phyloP scores from a whole-genome alignment of 2,329 filamentous ascomycete species.

The Aspergillus arachidicola region DNA sequence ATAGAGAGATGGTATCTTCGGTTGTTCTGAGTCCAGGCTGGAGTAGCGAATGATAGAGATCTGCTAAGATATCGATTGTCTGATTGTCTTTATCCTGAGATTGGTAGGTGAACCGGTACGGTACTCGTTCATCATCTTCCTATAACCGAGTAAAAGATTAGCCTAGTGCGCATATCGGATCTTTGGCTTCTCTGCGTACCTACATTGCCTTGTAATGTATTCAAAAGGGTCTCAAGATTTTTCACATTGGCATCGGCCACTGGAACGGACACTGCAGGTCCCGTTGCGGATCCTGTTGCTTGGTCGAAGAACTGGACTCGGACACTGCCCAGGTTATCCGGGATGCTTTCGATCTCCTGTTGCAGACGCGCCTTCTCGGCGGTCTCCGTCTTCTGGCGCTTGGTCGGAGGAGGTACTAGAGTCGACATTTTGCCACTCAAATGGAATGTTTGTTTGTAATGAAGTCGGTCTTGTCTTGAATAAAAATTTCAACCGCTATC shows the following conservation, averaged over 20 bases:
- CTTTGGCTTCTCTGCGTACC: conserved; percentile 27
- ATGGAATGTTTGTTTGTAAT: conserved; percentile 5
- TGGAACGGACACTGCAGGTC: conserved; percentile 72
- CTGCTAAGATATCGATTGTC: conserved; percentile 49
- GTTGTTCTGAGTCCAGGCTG: conserved; percentile 56
- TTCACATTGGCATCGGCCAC: conserved; percentile 84
- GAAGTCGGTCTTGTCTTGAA: conserved; percentile 4
- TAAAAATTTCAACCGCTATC: conserved; percentile 18
- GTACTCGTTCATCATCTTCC: conserved; percentile 64
- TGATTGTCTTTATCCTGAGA: conserved; percentile 39
- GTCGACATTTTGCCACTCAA: conserved; percentile 67
- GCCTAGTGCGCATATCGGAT: neutral
- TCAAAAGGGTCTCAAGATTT: conserved; percentile 84
- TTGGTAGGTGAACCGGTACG: conserved; percentile 67
- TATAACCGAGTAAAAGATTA: conserved; percentile 24
- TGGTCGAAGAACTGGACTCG: conserved; percentile 87
- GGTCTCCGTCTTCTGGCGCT: conserved; percentile 78
- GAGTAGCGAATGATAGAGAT: conserved; percentile 55
- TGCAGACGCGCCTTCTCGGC: conserved; percentile 72
- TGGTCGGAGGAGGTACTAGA: conserved; percentile 78
- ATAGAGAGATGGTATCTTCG: conserved; percentile 64
- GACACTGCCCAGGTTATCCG: conserved; percentile 72
- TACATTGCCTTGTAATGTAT: conserved; percentile 78
- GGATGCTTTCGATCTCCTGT: conserved; percentile 69
- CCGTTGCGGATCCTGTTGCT: conserved; percentile 69